Percentiles rank a stretch among this genome's conserved stretches.
Conservation (phyloP, 2,329 filamentous ascomycete genomes). For the Neurospora sp. region DNA sequence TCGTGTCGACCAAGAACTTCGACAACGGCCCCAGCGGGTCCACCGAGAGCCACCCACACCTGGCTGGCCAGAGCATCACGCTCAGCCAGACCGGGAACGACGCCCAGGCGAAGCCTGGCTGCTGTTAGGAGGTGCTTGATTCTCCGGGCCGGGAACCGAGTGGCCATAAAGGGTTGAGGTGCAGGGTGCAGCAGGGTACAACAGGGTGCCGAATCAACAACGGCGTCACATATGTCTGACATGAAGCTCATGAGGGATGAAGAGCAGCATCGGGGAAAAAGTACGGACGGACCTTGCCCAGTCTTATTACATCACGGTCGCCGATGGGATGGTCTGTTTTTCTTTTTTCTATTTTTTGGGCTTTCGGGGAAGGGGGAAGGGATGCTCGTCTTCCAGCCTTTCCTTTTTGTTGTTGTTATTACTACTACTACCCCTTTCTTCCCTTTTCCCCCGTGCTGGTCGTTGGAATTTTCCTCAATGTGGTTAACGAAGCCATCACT, state of each 20-base stretch:
- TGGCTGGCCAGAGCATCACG: conserved; percentile 69
- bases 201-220: conserved; percentile 18
- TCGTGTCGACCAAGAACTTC: conserved; percentile 94
- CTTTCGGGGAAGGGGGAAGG: not conserved
- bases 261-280: conserved; percentile 11
- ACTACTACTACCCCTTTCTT: conserved; percentile 7
- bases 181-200: conserved; percentile 8
- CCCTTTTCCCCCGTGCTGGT: conserved; percentile 12
- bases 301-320: conserved; percentile 14
- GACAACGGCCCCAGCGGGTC: conserved; percentile 78
- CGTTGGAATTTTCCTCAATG: conserved; percentile 11
- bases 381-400: conserved; percentile 1
- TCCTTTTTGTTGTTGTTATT: conserved; percentile 3
- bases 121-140: conserved; percentile 49
- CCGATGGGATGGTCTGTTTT: conserved; percentile 14
- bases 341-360: conserved; percentile 6
- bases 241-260: conserved; percentile 17
- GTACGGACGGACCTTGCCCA: conserved; percentile 17
- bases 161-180: conserved; percentile 18
- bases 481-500: conserved; percentile 9
- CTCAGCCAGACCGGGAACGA: conserved; percentile 79
- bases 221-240: conserved; percentile 24
- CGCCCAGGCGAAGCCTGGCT: conserved; percentile 67
- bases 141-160: conserved; percentile 8
- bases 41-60: conserved; percentile 54